phyloP scores from a whole-genome alignment of 2,329 filamentous ascomycete genomes.

The Aspergillus persii region DNA sequence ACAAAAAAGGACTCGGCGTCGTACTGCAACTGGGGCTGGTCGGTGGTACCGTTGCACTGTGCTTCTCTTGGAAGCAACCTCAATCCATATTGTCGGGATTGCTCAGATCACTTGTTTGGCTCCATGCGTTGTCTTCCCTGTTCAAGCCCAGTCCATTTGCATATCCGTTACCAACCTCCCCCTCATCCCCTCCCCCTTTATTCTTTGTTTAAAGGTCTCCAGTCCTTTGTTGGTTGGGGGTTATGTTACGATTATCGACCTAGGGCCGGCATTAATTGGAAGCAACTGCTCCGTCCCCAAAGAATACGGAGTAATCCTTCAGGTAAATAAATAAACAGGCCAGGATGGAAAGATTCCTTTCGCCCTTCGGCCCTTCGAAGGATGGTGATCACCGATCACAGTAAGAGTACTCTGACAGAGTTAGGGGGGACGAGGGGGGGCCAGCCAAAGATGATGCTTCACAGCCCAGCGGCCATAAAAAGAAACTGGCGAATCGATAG shows the following conservation, averaged over 20 bases:
- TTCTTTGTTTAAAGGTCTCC: background rate
- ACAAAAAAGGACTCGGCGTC: background rate
- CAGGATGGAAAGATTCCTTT: background rate
- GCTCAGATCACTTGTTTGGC: slow-evolving; percentile 1
- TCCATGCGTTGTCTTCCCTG: background rate
- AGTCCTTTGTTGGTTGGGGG: background rate
- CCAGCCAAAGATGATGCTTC: background rate
- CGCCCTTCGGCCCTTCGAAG: background rate
- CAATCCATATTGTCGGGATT: background rate
- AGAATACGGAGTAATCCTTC: background rate
- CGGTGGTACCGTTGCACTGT: background rate
- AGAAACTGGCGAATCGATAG: slow-evolving; percentile 1
- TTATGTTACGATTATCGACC: background rate
- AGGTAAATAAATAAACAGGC: background rate
- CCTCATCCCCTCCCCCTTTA: background rate
- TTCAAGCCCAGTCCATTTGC: background rate
- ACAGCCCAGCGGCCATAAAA: background rate
- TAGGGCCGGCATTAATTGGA: background rate
- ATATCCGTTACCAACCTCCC: background rate
- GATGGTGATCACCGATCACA: background rate
- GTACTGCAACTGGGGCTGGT: background rate
- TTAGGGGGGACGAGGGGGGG: no score
- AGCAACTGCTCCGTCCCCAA: no score
- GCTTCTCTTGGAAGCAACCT: background rate
- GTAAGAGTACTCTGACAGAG: no score